These are phyloP conservation scores for Coriaria nepalensis DNA, from an alignment of 306 rosid species.

Conservation along the genomic window DNA sequence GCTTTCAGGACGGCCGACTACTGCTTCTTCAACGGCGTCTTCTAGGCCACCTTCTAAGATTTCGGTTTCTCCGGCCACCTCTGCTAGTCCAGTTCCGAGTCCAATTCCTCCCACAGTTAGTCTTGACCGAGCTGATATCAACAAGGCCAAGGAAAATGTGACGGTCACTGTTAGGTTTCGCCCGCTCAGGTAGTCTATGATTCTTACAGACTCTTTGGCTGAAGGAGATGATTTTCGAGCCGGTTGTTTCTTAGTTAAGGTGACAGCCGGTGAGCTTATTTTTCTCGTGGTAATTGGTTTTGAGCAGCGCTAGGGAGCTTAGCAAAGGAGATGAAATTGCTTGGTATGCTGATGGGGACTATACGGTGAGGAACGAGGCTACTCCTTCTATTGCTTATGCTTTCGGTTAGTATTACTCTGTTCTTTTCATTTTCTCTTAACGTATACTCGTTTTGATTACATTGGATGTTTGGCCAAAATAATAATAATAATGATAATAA, in stretches of 20 bases:
- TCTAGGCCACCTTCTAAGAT: constrained; percentile 31
- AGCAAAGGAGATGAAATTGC: constrained; percentile 79
- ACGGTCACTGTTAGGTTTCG: constrained; percentile 80
- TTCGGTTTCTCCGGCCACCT: constrained; percentile 27
- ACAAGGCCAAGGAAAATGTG: constrained; percentile 75
- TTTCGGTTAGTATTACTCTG: constrained; percentile 38
- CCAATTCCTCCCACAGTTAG: constrained; percentile 20
- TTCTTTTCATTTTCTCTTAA: neutral
- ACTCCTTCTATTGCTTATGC: constrained; percentile 57
- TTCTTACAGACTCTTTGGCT: constrained; percentile 1
- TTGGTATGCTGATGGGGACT: constrained; percentile 82
- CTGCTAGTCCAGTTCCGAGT: constrained; percentile 7
- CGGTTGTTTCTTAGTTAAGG: constrained; percentile 1
- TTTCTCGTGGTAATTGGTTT: neutral
- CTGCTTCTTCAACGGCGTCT: constrained; percentile 38
- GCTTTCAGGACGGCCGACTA: constrained; percentile 32
- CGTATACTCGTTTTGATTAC: neutral
- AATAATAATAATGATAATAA: too few relatives aligned
- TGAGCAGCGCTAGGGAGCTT: constrained; percentile 56
- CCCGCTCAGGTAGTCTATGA: constrained; percentile 50
- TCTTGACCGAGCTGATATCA: constrained; percentile 24
- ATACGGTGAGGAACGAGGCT: constrained; percentile 50
- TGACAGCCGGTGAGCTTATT: neutral
- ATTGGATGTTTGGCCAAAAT: neutral
- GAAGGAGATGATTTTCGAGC: neutral